Evolutionary conservation across 129 eudicot genomes (phyloP), one percentile per base, ranked within the genome.

Genomic region (Saussurea involucrata): DNA sequence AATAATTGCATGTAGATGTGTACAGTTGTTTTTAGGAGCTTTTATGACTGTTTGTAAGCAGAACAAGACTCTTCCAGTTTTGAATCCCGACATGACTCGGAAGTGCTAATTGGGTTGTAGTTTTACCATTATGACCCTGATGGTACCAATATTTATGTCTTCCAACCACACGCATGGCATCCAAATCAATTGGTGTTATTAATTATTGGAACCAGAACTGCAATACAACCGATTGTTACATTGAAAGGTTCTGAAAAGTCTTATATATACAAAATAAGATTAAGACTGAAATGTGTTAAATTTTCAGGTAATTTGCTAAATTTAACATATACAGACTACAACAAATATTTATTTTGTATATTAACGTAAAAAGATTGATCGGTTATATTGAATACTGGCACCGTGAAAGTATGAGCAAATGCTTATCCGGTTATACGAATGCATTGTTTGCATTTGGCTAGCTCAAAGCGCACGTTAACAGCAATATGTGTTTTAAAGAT

Each of bases 101-200:
- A 66, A 76, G 65, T 66, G 64, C 61, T 37, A 44, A 76, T 34
- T 67, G 61, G 69, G 68, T 57, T 69, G 76, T 78, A 78, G 76
- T 69, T 78, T 69, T 78, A 78, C 63, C 17, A 78, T 36, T 66
- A 70, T 78, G 76, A 78, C 69, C 82, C 15, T 40, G 49, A 76
- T 31, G 29, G 24, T 57, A 58, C 36, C 33, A 24, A 28, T 78
- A 69, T 60, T 78, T 24, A 69, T 58, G 28, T 78, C 15, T 58
- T 70, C 24, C 82, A 78, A 78, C 82, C 71, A 78, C 76, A 78
- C 76, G 82, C 82, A 78, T 78, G 81, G 82, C 70, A 24, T 69
- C 61, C 44, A 78, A 58, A 78, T 61, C 82, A 78, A 55, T 68
- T 21, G 29, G 58, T 22, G 21, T 34, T 77, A 57, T 57, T 67